A percentile compares a stretch with the other conserved stretches of the same genome.
phyloP scores from a whole-genome alignment of 495 filamentous ascomycete genomes.

The Penicillium goetzii region DNA sequence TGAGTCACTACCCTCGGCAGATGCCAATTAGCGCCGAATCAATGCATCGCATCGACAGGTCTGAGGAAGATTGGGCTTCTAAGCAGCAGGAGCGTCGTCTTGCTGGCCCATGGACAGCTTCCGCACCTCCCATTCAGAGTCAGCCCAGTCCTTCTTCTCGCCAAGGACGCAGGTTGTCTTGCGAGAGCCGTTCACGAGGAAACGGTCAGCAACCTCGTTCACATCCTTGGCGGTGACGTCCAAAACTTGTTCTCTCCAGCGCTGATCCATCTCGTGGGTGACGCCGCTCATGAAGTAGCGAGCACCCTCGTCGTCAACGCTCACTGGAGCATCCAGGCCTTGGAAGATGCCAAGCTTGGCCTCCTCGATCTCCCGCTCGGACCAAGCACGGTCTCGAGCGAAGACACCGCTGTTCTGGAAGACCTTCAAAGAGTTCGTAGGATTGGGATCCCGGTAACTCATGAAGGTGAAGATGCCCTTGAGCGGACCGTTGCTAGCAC shows the following conservation, averaged over 20 bases:
- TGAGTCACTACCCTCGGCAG: constrained; percentile 9
- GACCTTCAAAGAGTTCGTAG: constrained; percentile 81
- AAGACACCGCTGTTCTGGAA: constrained; percentile 83
- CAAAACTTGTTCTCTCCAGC: constrained; percentile 79
- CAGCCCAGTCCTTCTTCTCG: constrained; percentile 79
- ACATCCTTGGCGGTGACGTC: constrained; percentile 86
- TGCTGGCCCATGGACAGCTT: constrained; percentile 47
- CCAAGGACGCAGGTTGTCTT: constrained; percentile 71
- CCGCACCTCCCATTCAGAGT: constrained; percentile 46
- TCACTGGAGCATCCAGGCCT: constrained; percentile 86
- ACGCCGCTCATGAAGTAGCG: constrained; percentile 81
- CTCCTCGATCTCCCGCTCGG: constrained; percentile 85
- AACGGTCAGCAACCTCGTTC: constrained; percentile 76
- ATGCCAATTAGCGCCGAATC: neutral
- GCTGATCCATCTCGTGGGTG: constrained; percentile 87
- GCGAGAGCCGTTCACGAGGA: constrained; percentile 69
- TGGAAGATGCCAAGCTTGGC: constrained; percentile 96
- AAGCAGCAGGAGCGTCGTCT: constrained; percentile 29
- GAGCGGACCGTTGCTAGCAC: constrained; percentile 77
- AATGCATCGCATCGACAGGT: neutral
- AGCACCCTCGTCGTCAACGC: constrained; percentile 88
- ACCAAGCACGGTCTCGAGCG: constrained; percentile 84
- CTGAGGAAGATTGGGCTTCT: neutral
- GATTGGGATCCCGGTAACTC: constrained; percentile 97
- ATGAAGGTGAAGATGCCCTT: constrained; percentile 92